A percentile compares a stretch with the other conserved stretches of the same genome.
Conservation (phyloP, 108 stramenopile genomes). For the Pseudonitzschia delicatissima region DNA sequence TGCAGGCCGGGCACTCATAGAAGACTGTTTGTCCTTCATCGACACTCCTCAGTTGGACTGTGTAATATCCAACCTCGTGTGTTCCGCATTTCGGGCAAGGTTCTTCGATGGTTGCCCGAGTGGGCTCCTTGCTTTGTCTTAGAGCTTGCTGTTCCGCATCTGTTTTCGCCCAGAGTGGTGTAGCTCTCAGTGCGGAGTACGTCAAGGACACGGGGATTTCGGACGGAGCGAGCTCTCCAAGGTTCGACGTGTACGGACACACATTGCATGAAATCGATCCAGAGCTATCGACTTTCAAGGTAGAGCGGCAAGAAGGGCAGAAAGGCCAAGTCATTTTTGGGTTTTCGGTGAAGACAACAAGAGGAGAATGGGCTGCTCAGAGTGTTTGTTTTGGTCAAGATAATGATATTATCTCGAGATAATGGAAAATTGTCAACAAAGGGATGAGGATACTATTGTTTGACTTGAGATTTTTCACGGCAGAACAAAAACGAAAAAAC, state of each 20-base stretch:
- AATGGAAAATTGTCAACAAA: no score
- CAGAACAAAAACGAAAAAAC: no score
- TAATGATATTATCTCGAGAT: no score
- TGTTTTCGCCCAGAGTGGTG: conserved; percentile 84
- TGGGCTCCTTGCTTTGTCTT: conserved; percentile 54
- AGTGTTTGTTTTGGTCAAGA: no score
- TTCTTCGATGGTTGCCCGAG: conserved; percentile 92
- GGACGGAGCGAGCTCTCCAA: conserved; percentile 43
- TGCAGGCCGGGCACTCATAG: conserved; percentile 95
- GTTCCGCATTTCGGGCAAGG: conserved; percentile 93
- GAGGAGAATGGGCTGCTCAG: no score
- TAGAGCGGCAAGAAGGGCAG: conserved; percentile 74
- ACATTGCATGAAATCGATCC: conserved; percentile 72
- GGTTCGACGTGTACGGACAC: conserved; percentile 67
- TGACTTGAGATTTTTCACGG: no score
- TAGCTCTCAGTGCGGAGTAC: conserved; percentile 62
- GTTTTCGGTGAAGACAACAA: no score
- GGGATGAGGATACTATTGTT: no score
- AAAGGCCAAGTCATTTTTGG: conserved; percentile 89
- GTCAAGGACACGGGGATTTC: conserved; percentile 62
- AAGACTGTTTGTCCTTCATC: conserved; percentile 99
- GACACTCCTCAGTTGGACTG: conserved; percentile 95
- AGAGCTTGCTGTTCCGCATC: conserved; percentile 73
- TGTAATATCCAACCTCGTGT: conserved; percentile 94
- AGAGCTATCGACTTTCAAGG: conserved; percentile 51